Conservation (phyloP, 805 yeast genomes). For the Candida ascalaphidarum region DNA sequence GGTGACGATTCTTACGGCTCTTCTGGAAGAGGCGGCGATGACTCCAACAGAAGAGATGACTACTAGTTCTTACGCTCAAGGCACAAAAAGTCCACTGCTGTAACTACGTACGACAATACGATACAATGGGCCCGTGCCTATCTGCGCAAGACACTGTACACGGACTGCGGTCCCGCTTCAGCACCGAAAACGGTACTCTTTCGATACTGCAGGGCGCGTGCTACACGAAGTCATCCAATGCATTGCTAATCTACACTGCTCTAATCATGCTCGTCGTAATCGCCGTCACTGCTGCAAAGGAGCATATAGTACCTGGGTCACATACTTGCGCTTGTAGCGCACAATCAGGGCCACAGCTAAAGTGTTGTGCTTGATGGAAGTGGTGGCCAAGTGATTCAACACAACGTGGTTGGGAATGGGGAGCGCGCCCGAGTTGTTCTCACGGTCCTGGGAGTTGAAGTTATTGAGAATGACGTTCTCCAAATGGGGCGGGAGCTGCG, state of each 20-base stretch:
- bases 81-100: no score
- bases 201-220: no score
- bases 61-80: no score
- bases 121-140: no score
- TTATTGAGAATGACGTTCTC: slow-evolving; percentile 88
- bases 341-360: slow-evolving; percentile 89
- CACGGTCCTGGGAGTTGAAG: slow-evolving; percentile 48
- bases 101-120: no score
- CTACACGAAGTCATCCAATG: no score
- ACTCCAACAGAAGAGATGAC: no score
- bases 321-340: slow-evolving; percentile 80
- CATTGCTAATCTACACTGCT: no score
- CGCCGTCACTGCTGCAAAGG: slow-evolving; percentile 35
- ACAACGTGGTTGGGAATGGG: slow-evolving; percentile 95
- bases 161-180: no score
- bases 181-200: no score
- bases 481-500: slow-evolving; percentile 93
- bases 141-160: no score
- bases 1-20: slow-evolving; percentile 10
- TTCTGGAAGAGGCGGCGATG: slow-evolving; percentile 3
- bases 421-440: slow-evolving; percentile 79
- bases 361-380: slow-evolving; percentile 88
- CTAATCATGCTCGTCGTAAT: no score
- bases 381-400: slow-evolving; percentile 89
- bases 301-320: slow-evolving; percentile 86